A percentile compares a stretch with the other conserved stretches of the same genome.
These are phyloP conservation scores for Elongisporangium prolatum DNA, from an alignment of 352 stramenopile species.

Conservation along the genomic window DNA sequence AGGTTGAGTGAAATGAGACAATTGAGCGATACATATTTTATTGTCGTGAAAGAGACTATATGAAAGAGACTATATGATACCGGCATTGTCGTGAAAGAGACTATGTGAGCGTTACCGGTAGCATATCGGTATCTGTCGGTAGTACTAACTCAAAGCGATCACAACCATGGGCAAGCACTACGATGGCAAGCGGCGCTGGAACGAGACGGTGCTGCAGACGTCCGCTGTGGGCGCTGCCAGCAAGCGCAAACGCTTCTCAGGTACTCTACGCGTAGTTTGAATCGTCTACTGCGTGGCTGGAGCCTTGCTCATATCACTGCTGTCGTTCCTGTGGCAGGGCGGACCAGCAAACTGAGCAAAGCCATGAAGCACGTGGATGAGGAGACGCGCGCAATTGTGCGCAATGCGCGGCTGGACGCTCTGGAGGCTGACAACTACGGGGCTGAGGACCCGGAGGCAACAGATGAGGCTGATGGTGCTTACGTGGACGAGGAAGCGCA, in stretches of 20 bases:
- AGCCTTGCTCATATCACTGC: neutral
- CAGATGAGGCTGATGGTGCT: constrained; percentile 32
- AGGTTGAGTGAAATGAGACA: too few species aligned
- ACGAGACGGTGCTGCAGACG: constrained; percentile 69
- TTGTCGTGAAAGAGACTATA: too few species aligned
- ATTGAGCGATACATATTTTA: too few species aligned
- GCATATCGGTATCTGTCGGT: too few species aligned
- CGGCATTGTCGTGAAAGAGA: too few species aligned
- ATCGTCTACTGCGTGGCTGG: neutral
- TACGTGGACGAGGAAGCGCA: constrained; percentile 70
- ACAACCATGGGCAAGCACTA: constrained; percentile 63
- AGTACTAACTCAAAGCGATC: too few species aligned
- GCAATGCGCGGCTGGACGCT: constrained; percentile 81
- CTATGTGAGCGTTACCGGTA: too few species aligned
- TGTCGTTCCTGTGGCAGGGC: constrained; percentile 30
- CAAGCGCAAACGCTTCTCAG: constrained; percentile 49
- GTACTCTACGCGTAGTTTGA: constrained; percentile 14
- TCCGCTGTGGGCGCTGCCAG: constrained; percentile 12
- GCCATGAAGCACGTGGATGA: constrained; percentile 82
- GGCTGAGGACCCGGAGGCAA: constrained; percentile 52
- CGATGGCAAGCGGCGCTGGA: constrained; percentile 83
- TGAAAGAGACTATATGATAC: too few species aligned
- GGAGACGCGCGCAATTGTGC: constrained; percentile 76
- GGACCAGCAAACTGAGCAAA: constrained; percentile 72
- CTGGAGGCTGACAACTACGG: constrained; percentile 89